Conservation (phyloP, 306 rosid species). For the Glycyrrhiza uralensis region DNA sequence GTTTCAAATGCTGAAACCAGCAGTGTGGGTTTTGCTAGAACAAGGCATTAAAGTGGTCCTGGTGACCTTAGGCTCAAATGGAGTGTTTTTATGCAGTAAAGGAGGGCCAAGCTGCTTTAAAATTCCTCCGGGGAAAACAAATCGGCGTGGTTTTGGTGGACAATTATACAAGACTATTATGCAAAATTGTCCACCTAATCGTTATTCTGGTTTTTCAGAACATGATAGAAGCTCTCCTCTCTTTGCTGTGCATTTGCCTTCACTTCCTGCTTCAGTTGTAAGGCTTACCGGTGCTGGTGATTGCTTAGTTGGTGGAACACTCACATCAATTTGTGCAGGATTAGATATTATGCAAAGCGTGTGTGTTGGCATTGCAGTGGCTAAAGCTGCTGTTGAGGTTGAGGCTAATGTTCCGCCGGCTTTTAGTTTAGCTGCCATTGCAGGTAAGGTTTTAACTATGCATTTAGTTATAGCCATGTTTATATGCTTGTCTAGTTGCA, state of each 20-base stretch:
- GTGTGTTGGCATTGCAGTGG: conserved; percentile 81
- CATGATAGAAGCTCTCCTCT: conserved; percentile 44
- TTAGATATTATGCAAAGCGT: conserved; percentile 74
- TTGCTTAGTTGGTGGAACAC: conserved; percentile 85
- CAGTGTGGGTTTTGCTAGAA: conserved; percentile 69
- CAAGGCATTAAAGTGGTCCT: conserved; percentile 69
- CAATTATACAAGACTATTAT: conserved; percentile 42
- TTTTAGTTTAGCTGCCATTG: conserved; percentile 48
- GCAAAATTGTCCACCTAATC: conserved; percentile 49
- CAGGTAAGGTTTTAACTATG: conserved; percentile 47
- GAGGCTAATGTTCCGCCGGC: conserved; percentile 66
- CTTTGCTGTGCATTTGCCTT: conserved; percentile 74
- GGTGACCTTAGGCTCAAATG: conserved; percentile 70
- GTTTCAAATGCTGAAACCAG: conserved; percentile 65
- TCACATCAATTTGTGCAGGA: conserved; percentile 73
- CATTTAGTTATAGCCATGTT: conserved; percentile 13
- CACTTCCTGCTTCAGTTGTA: conserved; percentile 74
- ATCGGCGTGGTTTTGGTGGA: conserved; percentile 10
- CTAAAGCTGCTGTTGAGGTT: conserved; percentile 82
- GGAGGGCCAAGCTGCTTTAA: conserved; percentile 49
- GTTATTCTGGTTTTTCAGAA: conserved; percentile 29
- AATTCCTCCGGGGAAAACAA: conserved; percentile 30
- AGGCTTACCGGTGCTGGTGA: conserved; percentile 91
- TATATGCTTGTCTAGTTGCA: conserved; percentile 3
- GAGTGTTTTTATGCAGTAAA: conserved; percentile 70